Base-by-base conservation (phyloP, 2,329 filamentous ascomycete genomes). In the Tolypocladium guangdongense region DNA sequence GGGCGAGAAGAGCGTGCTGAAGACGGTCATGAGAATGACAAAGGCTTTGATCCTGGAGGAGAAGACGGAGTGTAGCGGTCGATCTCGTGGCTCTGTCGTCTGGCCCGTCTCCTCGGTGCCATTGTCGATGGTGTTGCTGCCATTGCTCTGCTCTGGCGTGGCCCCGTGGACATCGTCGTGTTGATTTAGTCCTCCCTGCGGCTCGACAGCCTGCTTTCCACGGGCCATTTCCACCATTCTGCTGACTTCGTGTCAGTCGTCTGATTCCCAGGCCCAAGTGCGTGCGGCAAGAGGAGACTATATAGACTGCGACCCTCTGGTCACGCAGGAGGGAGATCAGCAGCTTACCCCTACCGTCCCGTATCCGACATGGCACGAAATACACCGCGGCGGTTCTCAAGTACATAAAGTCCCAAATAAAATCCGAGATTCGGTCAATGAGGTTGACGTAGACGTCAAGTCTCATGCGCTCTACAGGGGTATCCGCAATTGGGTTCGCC, bases 1-100 rank as follows among this genome's bases (percentile, higher is more conserved):
- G 24, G 64, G 62, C 27, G 66, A 66, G 55, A 68, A 66, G 38
- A 67, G 46, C 2, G 63, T 62, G 36, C 49, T 54, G 45, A 65
- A 64, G 43, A 62, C 59, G 22, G 64, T 63, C 60, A 64, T 62
- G 27, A 60, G 20, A n/a, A 65, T 60, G 27, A 65, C 55, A 37
- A 62, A 60, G 1, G 59, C 11, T 54, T 66, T 66, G n/a, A 50
- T 60, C 32, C 56, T 38, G 4, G 41, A 16, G 2, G 62, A 59
- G 55, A 66, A 63, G 56, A 61, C 43, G 16, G 63, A 63, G 55
- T 61, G 35, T 10, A 59, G n/a, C 8, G 55, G 50, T n/a, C 46
- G 50, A 30, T 56, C 51, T 20, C 27, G 32, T 16, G 20, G 32
- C 36, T 47, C 39, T 8, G 5, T 18, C 35, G 14, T 16, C 36